Conservation (phyloP, 805 yeast species). For the Isabelozyma pseudorhagii region DNA sequence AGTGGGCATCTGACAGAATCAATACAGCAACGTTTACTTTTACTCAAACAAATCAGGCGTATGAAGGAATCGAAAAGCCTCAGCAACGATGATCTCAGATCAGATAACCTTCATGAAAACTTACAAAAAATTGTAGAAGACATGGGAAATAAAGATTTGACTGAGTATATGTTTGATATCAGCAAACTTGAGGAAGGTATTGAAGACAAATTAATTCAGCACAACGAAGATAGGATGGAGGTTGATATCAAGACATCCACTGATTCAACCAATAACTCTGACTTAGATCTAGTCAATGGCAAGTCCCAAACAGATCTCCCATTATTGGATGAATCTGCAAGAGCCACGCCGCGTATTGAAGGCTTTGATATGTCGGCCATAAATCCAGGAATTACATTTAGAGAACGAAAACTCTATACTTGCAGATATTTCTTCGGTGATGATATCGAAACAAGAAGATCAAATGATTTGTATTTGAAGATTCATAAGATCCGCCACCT, state of each 20-base stretch:
- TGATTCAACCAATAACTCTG: not conserved
- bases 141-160: slow-evolving; percentile 17
- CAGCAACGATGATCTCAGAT: slow-evolving; percentile 18
- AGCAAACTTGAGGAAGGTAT: slow-evolving; percentile 9
- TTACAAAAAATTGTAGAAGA: slow-evolving; percentile 31
- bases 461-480: slow-evolving; percentile 26
- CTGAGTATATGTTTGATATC: slow-evolving; percentile 12
- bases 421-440: slow-evolving; percentile 65
- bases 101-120: slow-evolving; percentile 29
- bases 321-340: slow-evolving; percentile 28
- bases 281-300: not conserved
- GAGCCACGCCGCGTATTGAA: slow-evolving; percentile 46
- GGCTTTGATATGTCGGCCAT: slow-evolving; percentile 44
- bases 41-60: slow-evolving; percentile 29
- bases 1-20: slow-evolving; percentile 27
- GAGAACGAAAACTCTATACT: slow-evolving; percentile 61
- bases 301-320: not conserved
- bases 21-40: slow-evolving; percentile 31
- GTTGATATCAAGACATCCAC: not conserved
- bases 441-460: slow-evolving; percentile 41
- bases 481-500: slow-evolving; percentile 60
- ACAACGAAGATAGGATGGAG: not conserved
- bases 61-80: slow-evolving; percentile 12
- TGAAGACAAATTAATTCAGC: slow-evolving; percentile 1
- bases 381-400: slow-evolving; percentile 53